Conservation (phyloP, 2,329 filamentous ascomycete species). For the Thyridium curvatum region DNA sequence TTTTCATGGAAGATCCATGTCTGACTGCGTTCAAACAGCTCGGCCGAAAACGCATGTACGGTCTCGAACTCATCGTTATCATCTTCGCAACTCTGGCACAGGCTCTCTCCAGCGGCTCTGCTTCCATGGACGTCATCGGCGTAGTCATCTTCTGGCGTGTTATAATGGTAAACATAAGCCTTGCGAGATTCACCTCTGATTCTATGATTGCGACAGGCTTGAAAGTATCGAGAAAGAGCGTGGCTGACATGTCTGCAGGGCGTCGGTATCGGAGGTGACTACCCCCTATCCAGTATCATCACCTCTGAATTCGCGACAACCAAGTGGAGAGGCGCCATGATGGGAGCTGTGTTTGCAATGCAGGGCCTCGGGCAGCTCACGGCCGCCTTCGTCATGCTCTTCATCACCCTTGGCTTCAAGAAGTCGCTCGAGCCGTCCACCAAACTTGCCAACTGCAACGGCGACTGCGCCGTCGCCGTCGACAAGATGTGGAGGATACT, state of each 20-base stretch:
- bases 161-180: constrained; percentile 46
- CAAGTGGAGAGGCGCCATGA: constrained; percentile 81
- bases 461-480: constrained; percentile 60
- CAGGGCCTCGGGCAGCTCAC: constrained; percentile 76
- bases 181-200: not conserved
- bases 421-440: constrained; percentile 47
- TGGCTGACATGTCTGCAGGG: constrained; percentile 26
- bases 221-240: too few relatives aligned
- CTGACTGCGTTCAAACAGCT: constrained; percentile 3
- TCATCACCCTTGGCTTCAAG: constrained; percentile 68
- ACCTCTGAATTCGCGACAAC: constrained; percentile 85
- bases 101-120: constrained; percentile 57
- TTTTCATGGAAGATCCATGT: not conserved
- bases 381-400: constrained; percentile 69
- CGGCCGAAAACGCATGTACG: constrained; percentile 54
- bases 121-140: constrained; percentile 56
- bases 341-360: constrained; percentile 82
- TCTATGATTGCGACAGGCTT: not conserved
- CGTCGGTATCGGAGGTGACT: constrained; percentile 69
- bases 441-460: constrained; percentile 50
- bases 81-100: constrained; percentile 73
- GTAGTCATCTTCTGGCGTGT: constrained; percentile 77
- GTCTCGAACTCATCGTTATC: constrained; percentile 72
- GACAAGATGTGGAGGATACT: constrained; percentile 86
- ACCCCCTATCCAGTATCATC: constrained; percentile 76